Evolutionary conservation across 192 early-diverging fungal genomes (phyloP).

Genomic region (Phycomyces nitens): DNA sequence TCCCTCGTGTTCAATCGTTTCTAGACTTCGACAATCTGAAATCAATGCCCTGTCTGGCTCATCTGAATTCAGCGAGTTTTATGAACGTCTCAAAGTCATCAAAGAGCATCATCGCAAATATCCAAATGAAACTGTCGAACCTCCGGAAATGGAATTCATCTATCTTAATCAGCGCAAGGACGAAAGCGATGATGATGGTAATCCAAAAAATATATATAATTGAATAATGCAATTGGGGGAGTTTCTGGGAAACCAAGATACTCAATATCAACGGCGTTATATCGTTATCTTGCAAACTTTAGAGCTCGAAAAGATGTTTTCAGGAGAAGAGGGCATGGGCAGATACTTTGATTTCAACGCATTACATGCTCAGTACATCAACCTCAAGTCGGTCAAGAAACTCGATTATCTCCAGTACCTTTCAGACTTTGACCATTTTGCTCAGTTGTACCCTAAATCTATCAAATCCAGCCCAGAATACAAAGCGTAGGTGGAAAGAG

Average conservation of each 20-base stretch:
- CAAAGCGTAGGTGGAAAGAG: constrained; percentile 43
- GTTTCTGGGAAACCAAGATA: too few relatives aligned
- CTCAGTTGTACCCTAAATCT: constrained; percentile 46
- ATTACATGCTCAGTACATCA: constrained; percentile 77
- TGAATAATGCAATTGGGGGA: too few relatives aligned
- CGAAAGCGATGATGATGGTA: constrained; percentile 30
- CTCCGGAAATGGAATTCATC: constrained; percentile 76
- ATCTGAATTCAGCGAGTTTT: constrained; percentile 80
- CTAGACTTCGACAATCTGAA: constrained; percentile 66
- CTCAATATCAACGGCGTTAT: too few relatives aligned
- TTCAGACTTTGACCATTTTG: constrained; percentile 59
- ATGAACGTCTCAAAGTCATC: constrained; percentile 74
- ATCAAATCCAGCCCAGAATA: constrained; percentile 60
- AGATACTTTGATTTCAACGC: constrained; percentile 84
- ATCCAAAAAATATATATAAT: background rate
- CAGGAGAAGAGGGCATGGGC: constrained; percentile 87
- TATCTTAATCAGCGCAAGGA: constrained; percentile 47
- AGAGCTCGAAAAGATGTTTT: constrained; percentile 83
- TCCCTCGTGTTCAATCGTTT: too few relatives aligned
- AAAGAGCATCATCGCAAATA: constrained; percentile 78
- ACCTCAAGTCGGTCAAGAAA: constrained; percentile 63
- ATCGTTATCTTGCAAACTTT: too few relatives aligned
- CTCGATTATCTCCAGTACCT: constrained; percentile 70
- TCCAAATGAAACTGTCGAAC: constrained; percentile 72
- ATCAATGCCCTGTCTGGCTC: constrained; percentile 64